Evolutionary conservation across 1,139 yeast species (phyloP), one percentile per base, ranked within the genome.

Genomic region (Yamadazyma diospyri): DNA sequence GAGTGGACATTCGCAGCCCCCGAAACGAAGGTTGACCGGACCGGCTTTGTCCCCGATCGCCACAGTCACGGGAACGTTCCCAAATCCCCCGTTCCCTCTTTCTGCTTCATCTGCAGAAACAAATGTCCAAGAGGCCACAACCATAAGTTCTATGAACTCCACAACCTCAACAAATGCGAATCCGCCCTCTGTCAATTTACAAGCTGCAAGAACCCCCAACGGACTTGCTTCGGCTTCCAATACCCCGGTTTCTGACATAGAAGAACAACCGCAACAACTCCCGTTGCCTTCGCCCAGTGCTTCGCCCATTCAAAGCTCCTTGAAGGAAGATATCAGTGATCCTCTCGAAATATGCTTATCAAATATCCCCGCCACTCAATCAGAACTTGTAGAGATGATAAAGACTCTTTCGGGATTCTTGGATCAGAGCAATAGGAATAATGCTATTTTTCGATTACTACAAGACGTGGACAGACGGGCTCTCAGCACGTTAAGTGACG

Each of bases 211-310:
- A 23, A 35, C 37, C 22, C 37, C 35, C 16, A 35, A 20, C 16
- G 40, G 37, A 12, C 35, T 35, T n/a, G 38, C 16, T 14, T 18
- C 39, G 2, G 65, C 64, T 9, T 48, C 65, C 0, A 61, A 53
- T 29, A 60, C 70, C 6, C 71, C 72, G 0, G 48, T 62, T 4
- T 59, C 68, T 7, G 72, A 65, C 33, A 47, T 58, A 13, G 69
- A 62, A 27, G 65, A 61, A 12, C 57, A 50, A 23, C 55, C 61
- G 2, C 69, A 61, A 34, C 77, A 68, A 38, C 58, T 75, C 13
- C 83, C 83, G 0, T 59, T 78, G 19, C 85, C 85, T 0, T 78
- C 83, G 5, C 86, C 86, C 0, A 74, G 81, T 46, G 86, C 85
- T 1, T 77, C 84, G 1, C 85, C 85, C 0, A 69, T 68, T 5